These are phyloP conservation scores for Syzygium oleosum DNA, from an alignment of 345 rosid species.

Conservation along the genomic window DNA sequence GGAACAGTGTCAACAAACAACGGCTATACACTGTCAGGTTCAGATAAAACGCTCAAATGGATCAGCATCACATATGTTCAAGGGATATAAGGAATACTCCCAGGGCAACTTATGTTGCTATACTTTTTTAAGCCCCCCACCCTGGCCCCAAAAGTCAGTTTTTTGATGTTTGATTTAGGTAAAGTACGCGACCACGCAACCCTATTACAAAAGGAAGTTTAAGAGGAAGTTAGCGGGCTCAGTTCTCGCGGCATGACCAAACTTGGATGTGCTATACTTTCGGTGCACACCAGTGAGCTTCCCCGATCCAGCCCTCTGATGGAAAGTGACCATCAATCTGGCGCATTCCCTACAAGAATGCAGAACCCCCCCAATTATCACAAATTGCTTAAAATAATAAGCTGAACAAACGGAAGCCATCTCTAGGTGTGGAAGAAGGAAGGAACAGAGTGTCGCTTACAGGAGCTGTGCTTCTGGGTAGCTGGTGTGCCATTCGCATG, in stretches of 20 bases:
- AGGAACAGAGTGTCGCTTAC: slow-evolving; percentile 13
- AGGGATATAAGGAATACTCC: neutral
- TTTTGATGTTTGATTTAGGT: neutral
- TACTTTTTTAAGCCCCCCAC: neutral
- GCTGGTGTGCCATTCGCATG: slow-evolving; percentile 38
- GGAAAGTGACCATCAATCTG: slow-evolving; percentile 62
- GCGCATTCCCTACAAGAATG: slow-evolving; percentile 60
- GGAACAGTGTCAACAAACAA: neutral
- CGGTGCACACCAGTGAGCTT: slow-evolving; percentile 77
- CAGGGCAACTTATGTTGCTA: slow-evolving; percentile 54
- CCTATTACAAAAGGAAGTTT: slow-evolving; percentile 11
- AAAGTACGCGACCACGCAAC: neutral
- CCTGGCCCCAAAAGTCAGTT: slow-evolving; percentile 1
- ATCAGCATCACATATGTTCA: neutral
- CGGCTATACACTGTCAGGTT: neutral
- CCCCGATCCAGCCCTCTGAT: slow-evolving; percentile 72
- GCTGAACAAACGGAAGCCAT: neutral
- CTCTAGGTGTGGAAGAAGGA: neutral
- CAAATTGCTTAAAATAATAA: neutral
- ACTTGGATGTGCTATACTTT: slow-evolving; percentile 73
- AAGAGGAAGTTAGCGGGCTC: slow-evolving; percentile 57
- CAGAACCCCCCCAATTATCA: neutral
- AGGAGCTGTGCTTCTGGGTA: slow-evolving; percentile 47
- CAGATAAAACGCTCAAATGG: neutral
- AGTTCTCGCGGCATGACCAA: slow-evolving; percentile 61